phyloP scores from a whole-genome alignment of 768 basidiomycete species.

The Leccinum aurantiacum region DNA sequence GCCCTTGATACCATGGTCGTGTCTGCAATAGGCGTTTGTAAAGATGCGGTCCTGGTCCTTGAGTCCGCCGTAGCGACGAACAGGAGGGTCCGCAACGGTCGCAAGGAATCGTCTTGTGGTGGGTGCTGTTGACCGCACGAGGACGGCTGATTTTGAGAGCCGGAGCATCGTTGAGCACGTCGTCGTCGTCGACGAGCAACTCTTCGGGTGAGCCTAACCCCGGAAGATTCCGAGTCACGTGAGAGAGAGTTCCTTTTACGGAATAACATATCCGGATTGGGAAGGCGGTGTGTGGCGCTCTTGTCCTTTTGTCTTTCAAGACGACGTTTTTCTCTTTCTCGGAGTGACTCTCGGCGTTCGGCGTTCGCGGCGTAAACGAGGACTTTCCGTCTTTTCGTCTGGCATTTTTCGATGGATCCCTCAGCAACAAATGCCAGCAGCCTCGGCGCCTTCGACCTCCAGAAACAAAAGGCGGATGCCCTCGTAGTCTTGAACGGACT shows the following conservation, averaged over 20 bases:
- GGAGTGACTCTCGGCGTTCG: background rate
- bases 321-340: background rate
- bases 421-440: conserved; percentile 14
- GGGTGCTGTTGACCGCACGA: conserved; percentile 14
- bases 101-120: conserved; percentile 46
- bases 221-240: conserved; percentile 26
- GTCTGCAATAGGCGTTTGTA: conserved; percentile 83
- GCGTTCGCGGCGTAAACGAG: conserved; percentile 8
- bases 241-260: conserved; percentile 31
- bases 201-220: background rate
- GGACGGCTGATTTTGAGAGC: conserved; percentile 26
- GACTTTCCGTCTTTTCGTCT: background rate
- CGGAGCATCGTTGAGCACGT: conserved; percentile 28
- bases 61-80: conserved; percentile 88
- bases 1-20: conserved; percentile 93
- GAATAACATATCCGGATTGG: background rate
- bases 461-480: conserved; percentile 32
- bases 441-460: conserved; percentile 22
- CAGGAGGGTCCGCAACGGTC: conserved; percentile 81
- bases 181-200: conserved; percentile 4
- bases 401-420: conserved; percentile 15
- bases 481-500: conserved; percentile 31
- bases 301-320: conserved; percentile 17
- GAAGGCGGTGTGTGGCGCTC: conserved; percentile 13
- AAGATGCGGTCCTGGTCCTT: conserved; percentile 96